Percentiles rank a stretch among this genome's conserved stretches.
Evolutionary conservation across 2,329 filamentous ascomycete genomes (phyloP).

Genomic region (Colletotrichum aenigma): DNA sequence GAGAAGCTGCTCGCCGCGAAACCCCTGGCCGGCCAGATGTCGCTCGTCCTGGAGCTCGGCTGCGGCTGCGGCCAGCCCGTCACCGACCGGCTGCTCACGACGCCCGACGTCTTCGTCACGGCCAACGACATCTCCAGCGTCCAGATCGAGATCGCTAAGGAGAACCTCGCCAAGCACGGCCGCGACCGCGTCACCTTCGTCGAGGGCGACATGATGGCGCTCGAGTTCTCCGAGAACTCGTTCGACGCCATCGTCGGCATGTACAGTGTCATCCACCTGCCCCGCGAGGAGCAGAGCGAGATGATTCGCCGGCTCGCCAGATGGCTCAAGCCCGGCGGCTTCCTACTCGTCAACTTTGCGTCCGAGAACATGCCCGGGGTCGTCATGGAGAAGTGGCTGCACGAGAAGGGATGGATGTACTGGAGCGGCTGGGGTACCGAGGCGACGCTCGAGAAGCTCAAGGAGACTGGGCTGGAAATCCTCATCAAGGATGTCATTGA

Average conservation of each 20-base stretch:
- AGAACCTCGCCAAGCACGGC: conserved; percentile 16
- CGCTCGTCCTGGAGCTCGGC: conserved; percentile 43
- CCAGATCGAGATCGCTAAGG: conserved; percentile 35
- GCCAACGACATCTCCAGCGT: conserved; percentile 46
- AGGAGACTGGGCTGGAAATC: conserved; percentile 36
- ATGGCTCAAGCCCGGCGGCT: conserved; percentile 58
- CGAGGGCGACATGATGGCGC: conserved; percentile 42
- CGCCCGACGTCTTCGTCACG: conserved; percentile 27
- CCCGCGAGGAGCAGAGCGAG: conserved; percentile 50
- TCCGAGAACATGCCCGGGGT: conserved; percentile 28
- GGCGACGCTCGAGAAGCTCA: conserved; percentile 32
- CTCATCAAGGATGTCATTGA: conserved; percentile 31
- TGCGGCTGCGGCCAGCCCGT: conserved; percentile 44
- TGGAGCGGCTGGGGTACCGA: conserved; percentile 45
- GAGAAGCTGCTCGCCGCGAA: conserved; percentile 23
- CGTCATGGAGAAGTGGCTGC: conserved; percentile 40
- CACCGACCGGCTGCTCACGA: conserved; percentile 34
- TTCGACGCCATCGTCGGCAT: conserved; percentile 56
- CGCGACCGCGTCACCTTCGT: conserved; percentile 28
- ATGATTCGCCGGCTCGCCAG: conserved; percentile 45
- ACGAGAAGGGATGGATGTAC: conserved; percentile 46
- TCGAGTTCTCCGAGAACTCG: conserved; percentile 31
- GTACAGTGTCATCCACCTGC: conserved; percentile 61
- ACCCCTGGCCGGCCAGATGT: conserved; percentile 5
- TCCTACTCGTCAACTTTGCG: conserved; percentile 52